These are phyloP conservation scores for Discostella stelligeroides DNA, from an alignment of 108 stramenopile species.

Conservation along the genomic window DNA sequence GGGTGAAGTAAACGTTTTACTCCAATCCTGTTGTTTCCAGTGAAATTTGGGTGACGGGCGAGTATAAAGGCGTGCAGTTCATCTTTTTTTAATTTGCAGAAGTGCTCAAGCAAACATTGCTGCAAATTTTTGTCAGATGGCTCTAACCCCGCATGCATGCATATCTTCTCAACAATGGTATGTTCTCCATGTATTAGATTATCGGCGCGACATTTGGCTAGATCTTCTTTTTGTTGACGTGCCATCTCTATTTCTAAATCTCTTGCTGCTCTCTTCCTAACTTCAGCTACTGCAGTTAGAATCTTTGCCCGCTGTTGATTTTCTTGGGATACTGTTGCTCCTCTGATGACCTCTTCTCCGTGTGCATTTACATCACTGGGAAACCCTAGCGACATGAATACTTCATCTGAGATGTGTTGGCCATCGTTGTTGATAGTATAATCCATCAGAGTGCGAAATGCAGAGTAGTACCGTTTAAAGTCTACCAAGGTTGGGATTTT, in stretches of 20 bases:
- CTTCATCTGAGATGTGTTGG: constrained; percentile 4
- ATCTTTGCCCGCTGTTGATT: constrained; percentile 8
- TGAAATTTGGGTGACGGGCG: constrained; percentile 7
- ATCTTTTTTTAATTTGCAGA: not conserved
- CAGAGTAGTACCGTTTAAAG: not conserved
- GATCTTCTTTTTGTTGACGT: not conserved
- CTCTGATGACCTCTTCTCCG: not conserved
- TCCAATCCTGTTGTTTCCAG: no score
- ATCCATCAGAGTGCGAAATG: not conserved
- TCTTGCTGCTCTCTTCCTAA: not conserved
- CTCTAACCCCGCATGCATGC: not conserved
- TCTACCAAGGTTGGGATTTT: not conserved
- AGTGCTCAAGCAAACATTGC: constrained; percentile 1
- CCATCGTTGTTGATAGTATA: constrained; percentile 1
- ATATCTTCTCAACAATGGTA: not conserved
- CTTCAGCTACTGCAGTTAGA: constrained; percentile 1
- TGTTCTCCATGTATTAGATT: not conserved
- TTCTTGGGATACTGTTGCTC: not conserved
- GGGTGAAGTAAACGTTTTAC: no score
- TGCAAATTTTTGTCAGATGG: not conserved
- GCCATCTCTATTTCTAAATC: not conserved
- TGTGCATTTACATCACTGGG: constrained; percentile 4
- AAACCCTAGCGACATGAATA: not conserved
- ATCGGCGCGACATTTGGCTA: not conserved
- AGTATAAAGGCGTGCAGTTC: not conserved